Base-by-base conservation (phyloP, 2,329 filamentous ascomycete genomes). In the Calonectria henricotiae region DNA sequence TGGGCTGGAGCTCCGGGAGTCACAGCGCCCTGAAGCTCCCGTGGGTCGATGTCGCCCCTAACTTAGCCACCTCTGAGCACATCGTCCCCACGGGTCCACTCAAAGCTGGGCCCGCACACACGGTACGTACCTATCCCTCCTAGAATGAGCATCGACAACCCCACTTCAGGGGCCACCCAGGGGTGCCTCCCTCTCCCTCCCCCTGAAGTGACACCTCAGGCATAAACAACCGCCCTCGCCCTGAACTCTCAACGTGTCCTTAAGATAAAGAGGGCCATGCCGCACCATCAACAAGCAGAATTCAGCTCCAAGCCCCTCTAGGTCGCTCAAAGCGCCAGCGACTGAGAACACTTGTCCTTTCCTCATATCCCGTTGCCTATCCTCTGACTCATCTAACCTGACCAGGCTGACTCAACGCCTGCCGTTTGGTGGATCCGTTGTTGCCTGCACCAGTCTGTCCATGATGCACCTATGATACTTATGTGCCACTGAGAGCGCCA, bases 231-330 rank as follows among this genome's bases (percentile, higher is more conserved):
- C 20, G 20, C 20, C 49, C 11, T 15, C 64, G 71, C 55, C 63
- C 63, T 61, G 71, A 75, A 76, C 55, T 63, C 64, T 77, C 74
- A 74, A 80, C 79, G 79, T 80, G 79, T 78, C 79, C 79, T 80
- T 72, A 74, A 78, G 76, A 82, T 83, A 83, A 83, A 82, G 77
- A 80, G 73, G 65, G 68, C 74, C 73, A 68, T 62, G 77, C 73
- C 74, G 73, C 76, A 65, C 74, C 71, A 46, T 49, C 73, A 47
- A 64, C 65, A 39, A 3, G 17, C 61, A 60, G 62, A 20, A 62
- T 62, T 23, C 69, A 58, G 44, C 44, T 70, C 63, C 37, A 64
- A 72, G 72, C 74, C 73, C 61, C 37, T 55, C 67, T 47, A 58
- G 37, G 73, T 69, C 55, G 64, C 72, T 39, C 68, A 74, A 20